phyloP scores from a whole-genome alignment of 495 filamentous ascomycete species.

The Penicillium cinerascens region DNA sequence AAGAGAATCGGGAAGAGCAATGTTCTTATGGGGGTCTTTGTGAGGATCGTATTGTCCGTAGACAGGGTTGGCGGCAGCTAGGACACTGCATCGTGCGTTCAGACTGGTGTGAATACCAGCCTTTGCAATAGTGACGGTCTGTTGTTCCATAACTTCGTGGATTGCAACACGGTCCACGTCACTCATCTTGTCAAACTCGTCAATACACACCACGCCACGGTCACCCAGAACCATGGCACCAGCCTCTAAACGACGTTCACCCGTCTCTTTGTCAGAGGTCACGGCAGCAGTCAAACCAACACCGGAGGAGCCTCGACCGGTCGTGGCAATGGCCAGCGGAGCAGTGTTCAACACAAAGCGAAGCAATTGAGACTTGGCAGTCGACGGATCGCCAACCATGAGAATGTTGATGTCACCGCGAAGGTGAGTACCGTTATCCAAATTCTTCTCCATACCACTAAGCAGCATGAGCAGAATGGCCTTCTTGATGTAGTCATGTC shows the following conservation, averaged over 20 bases:
- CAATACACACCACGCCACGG: conserved; percentile 96
- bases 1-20: conserved; percentile 94
- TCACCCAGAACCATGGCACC: conserved; percentile 99
- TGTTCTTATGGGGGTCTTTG: conserved; percentile 98
- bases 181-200: conserved; percentile 99
- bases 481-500: conserved; percentile 97
- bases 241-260: conserved; percentile 89
- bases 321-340: conserved; percentile 94
- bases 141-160: conserved; percentile 99
- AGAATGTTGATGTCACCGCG: conserved; percentile 99
- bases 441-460: conserved; percentile 97
- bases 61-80: conserved; percentile 95
- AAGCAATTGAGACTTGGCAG: conserved; percentile 95
- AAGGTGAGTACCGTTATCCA: conserved; percentile 97
- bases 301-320: conserved; percentile 93
- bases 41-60: conserved; percentile 98
- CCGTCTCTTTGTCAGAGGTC: conserved; percentile 95
- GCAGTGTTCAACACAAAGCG: conserved; percentile 98
- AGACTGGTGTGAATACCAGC: conserved; percentile 97
- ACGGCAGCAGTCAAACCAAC: conserved; percentile 98
- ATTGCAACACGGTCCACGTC: conserved; percentile 97
- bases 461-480: conserved; percentile 95
- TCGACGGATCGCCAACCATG: conserved; percentile 99
- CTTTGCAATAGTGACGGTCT: conserved; percentile 98
- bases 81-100: conserved; percentile 94